Conservation (phyloP, 352 stramenopile species). For the Aphanomyces stellatus region DNA sequence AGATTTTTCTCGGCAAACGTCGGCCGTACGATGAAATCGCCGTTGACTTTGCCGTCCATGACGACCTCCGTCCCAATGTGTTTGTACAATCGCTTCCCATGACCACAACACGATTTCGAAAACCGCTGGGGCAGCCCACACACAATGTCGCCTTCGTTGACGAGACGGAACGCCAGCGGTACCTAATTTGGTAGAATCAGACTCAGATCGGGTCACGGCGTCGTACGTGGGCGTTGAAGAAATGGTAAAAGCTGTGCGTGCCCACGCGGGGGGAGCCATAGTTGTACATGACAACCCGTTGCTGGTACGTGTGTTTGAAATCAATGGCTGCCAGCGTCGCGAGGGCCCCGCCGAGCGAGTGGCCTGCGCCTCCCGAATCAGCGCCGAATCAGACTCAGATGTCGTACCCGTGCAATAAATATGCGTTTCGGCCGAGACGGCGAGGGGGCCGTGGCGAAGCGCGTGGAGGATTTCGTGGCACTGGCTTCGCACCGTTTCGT, state of each 20-base stretch:
- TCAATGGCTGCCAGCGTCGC: conserved; percentile 21
- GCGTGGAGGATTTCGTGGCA: conserved; percentile 23
- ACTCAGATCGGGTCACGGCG: no score
- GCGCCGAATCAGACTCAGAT: neutral
- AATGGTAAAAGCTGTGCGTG: conserved; percentile 20
- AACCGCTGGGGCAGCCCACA: conserved; percentile 19
- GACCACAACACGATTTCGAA: neutral
- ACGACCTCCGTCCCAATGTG: conserved; percentile 26
- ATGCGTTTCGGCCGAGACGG: neutral
- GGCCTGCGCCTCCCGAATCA: conserved; percentile 20
- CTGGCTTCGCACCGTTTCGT: conserved; percentile 25
- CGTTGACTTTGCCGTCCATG: conserved; percentile 21
- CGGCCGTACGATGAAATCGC: conserved; percentile 25
- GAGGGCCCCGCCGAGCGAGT: conserved; percentile 34
- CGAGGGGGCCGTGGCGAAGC: conserved; percentile 23
- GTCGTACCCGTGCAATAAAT: conserved; percentile 21
- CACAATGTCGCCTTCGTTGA: conserved; percentile 26
- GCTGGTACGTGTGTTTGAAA: neutral
- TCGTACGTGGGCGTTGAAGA: conserved; percentile 14
- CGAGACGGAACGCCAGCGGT: conserved; percentile 19
- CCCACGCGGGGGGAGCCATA: conserved; percentile 27
- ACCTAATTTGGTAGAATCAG: neutral
- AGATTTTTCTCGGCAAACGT: conserved; percentile 26
- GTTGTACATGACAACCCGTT: conserved; percentile 26
- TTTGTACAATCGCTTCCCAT: conserved; percentile 21